A percentile compares a stretch with the other conserved stretches of the same genome.
phyloP scores from a whole-genome alignment of 2,329 filamentous ascomycete genomes.

The Macroventuria anomochaeta region DNA sequence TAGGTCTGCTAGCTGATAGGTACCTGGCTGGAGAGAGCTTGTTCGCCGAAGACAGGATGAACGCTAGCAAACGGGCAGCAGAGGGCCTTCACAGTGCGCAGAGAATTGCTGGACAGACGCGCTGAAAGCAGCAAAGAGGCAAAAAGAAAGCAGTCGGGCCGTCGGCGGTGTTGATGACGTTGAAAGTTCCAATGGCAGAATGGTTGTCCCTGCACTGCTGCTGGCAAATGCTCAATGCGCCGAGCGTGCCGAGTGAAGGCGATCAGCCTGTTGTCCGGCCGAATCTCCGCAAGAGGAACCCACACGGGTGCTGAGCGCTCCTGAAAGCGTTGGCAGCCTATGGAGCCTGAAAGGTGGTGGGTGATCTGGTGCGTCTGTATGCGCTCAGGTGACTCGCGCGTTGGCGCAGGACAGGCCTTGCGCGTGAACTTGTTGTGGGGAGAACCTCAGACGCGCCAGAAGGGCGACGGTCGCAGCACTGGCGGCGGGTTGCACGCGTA shows the following conservation, averaged over 20 bases:
- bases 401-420: slow-evolving; percentile 13
- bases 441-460: slow-evolving; percentile 26
- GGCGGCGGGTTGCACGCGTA: slow-evolving; percentile 42
- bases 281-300: slow-evolving; percentile 31
- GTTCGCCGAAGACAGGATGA: slow-evolving; percentile 30
- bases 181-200: slow-evolving; percentile 29
- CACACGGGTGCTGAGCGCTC: slow-evolving; percentile 15
- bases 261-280: slow-evolving; percentile 44
- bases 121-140: slow-evolving; percentile 16
- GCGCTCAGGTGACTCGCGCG: slow-evolving; percentile 29
- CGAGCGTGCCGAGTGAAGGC: slow-evolving; percentile 43
- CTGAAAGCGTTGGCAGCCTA: slow-evolving; percentile 4
- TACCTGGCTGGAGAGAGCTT: slow-evolving; percentile 25
- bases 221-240: slow-evolving; percentile 38
- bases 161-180: slow-evolving; percentile 35
- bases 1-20: slow-evolving; percentile 19
- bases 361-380: slow-evolving; percentile 23
- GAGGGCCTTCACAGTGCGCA: slow-evolving; percentile 22
- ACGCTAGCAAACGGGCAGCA: slow-evolving; percentile 26
- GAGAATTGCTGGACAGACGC: neutral
- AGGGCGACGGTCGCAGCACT: slow-evolving; percentile 26
- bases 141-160: slow-evolving; percentile 40
- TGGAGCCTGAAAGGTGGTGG: slow-evolving; percentile 19
- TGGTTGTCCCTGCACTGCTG: slow-evolving; percentile 33
- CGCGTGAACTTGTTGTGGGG: slow-evolving; percentile 22